These are phyloP conservation scores for Balamuthia mandrillaris DNA, from an alignment of 208 protist genomes.

Conservation along the genomic window DNA sequence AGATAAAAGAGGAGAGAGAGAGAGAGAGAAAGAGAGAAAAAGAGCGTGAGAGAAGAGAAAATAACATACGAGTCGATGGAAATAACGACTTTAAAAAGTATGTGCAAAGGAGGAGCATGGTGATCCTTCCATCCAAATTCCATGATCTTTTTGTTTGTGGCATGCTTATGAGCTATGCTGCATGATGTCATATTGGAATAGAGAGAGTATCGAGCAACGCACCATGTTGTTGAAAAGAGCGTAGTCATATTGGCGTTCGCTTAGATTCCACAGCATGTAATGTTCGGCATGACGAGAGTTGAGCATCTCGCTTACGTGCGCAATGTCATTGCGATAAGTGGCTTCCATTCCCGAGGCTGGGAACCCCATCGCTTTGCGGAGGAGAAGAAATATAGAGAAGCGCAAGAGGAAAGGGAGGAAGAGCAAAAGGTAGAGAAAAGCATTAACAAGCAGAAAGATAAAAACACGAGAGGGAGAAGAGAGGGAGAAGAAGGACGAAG, in stretches of 20 bases:
- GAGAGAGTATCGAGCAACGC: not conserved
- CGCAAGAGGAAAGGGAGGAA: too few relatives aligned
- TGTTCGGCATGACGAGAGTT: not conserved
- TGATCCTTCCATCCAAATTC: constrained; percentile 40
- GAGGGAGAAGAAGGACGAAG: too few relatives aligned
- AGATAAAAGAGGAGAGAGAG: not conserved
- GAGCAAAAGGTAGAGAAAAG: too few relatives aligned
- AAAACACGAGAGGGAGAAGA: too few relatives aligned
- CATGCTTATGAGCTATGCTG: not conserved
- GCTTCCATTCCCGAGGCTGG: constrained; percentile 29
- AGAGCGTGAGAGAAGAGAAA: not conserved
- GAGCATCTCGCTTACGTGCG: constrained; percentile 20
- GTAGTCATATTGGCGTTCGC: constrained; percentile 26
- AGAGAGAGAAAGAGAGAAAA: not conserved
- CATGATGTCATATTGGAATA: not conserved
- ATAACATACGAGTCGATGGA: not conserved
- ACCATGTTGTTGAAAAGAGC: constrained; percentile 3
- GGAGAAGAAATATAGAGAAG: too few relatives aligned
- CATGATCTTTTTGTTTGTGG: not conserved
- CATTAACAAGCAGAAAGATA: too few relatives aligned
- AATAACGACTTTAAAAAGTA: constrained; percentile 19
- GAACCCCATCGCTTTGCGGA: constrained; percentile 56
- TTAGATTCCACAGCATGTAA: constrained; percentile 40
- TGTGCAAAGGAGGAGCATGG: constrained; percentile 23
- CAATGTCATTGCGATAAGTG: constrained; percentile 40